phyloP scores from a whole-genome alignment of 2,329 filamentous ascomycete genomes.

The Neofusicoccum kwambonambiense region DNA sequence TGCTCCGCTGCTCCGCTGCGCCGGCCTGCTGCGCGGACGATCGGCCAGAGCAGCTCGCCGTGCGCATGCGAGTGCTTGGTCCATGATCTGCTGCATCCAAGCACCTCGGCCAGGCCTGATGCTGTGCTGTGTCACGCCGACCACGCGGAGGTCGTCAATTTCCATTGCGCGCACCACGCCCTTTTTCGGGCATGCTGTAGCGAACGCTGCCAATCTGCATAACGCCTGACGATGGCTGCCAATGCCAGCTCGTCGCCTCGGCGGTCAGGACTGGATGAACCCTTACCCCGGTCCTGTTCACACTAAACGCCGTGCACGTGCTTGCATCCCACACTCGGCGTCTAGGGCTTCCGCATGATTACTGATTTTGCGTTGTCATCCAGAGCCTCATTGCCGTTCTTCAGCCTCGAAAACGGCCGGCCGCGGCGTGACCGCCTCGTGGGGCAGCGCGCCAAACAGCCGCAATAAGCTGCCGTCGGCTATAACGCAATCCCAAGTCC shows the following conservation, averaged over 20 bases:
- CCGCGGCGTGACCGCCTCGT: neutral
- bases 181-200: neutral
- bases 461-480: slow-evolving; percentile 7
- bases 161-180: neutral
- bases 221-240: neutral
- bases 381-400: neutral
- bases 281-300: neutral
- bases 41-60: neutral
- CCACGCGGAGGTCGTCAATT: neutral
- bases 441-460: neutral
- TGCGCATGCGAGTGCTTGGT: slow-evolving; percentile 2
- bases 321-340: slow-evolving; percentile 1
- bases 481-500: slow-evolving; percentile 10
- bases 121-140: neutral
- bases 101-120: neutral
- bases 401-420: neutral
- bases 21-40: neutral
- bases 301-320: slow-evolving; percentile 4
- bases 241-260: neutral
- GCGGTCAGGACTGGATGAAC: neutral
- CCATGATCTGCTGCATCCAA: slow-evolving; percentile 5
- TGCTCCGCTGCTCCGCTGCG: neutral
- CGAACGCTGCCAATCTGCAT: neutral
- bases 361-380: slow-evolving; percentile 12
- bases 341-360: neutral